Evolutionary conservation across 2,329 filamentous ascomycete genomes (phyloP).

Genomic region (Cladophialophora carrionii): DNA sequence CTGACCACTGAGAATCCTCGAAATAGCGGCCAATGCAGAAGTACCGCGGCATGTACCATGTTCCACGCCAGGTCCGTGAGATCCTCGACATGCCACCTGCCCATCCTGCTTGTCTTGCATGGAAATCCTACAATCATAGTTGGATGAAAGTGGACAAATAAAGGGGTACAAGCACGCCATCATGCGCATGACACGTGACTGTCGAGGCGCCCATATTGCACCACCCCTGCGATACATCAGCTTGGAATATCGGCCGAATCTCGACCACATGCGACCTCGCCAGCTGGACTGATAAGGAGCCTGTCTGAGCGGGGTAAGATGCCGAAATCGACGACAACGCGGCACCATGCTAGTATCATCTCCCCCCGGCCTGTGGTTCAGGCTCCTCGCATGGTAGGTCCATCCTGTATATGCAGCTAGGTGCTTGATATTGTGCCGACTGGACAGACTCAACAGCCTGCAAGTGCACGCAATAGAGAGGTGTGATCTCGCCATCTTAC

Average conservation of each 20-base stretch:
- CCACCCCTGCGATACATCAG: neutral
- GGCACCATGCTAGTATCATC: neutral
- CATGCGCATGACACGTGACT: constrained; percentile 26
- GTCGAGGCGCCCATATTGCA: neutral
- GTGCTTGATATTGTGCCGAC: neutral
- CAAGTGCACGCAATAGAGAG: constrained; percentile 15
- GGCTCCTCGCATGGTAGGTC: neutral
- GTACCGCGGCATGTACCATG: neutral
- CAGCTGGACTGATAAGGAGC: constrained; percentile 18
- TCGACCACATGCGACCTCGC: neutral
- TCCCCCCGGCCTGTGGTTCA: neutral
- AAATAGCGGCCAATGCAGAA: neutral
- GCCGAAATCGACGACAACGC: neutral
- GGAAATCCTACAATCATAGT: constrained; percentile 9
- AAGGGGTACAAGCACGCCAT: constrained; percentile 32
- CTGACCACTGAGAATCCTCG: neutral
- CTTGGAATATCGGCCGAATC: constrained; percentile 3
- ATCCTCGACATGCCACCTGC: constrained; percentile 1
- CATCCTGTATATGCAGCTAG: neutral
- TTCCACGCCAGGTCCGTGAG: neutral
- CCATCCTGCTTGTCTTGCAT: neutral
- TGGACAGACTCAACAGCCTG: constrained; percentile 11
- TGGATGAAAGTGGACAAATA: constrained; percentile 27
- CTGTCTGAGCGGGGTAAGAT: constrained; percentile 11
- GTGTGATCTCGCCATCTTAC: constrained; percentile 17